Conservation (phyloP, 345 rosid species). For the Xanthoceras sorbifolium region DNA sequence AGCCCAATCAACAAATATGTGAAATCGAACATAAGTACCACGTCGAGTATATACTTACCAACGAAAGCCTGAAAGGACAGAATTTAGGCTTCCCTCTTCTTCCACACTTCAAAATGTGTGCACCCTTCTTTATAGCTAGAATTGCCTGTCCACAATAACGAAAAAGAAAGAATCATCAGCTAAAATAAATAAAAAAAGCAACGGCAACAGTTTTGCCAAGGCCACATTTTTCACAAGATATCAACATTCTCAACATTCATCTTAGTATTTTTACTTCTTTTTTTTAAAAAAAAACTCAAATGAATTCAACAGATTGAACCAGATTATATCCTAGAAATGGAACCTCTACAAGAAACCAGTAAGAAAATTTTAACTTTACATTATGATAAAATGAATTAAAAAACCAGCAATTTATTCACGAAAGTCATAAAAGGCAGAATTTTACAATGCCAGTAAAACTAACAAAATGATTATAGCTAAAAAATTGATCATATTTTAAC, state of each 20-base stretch:
- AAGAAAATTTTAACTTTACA: neutral
- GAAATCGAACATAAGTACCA: neutral
- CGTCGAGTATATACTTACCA: constrained; percentile 36
- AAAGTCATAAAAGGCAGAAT: neutral
- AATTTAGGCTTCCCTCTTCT: constrained; percentile 83
- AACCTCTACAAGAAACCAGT: neutral
- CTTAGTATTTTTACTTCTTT: too few relatives aligned
- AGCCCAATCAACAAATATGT: neutral
- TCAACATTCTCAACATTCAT: neutral
- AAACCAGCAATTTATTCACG: neutral
- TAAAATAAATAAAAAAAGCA: neutral
- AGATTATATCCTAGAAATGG: neutral
- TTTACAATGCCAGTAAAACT: neutral
- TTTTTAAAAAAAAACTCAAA: neutral
- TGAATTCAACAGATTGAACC: neutral
- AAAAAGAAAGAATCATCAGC: neutral
- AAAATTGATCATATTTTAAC: neutral
- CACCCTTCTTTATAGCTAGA: constrained; percentile 76
- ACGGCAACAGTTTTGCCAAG: neutral
- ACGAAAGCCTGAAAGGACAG: constrained; percentile 77
- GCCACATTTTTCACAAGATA: neutral
- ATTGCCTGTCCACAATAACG: constrained; percentile 53
- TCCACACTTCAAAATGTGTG: constrained; percentile 72
- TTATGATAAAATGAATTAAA: neutral
- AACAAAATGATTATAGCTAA: neutral